Conservation (phyloP, 2,329 filamentous ascomycete species). For the Aspergillus sclerotialis region DNA sequence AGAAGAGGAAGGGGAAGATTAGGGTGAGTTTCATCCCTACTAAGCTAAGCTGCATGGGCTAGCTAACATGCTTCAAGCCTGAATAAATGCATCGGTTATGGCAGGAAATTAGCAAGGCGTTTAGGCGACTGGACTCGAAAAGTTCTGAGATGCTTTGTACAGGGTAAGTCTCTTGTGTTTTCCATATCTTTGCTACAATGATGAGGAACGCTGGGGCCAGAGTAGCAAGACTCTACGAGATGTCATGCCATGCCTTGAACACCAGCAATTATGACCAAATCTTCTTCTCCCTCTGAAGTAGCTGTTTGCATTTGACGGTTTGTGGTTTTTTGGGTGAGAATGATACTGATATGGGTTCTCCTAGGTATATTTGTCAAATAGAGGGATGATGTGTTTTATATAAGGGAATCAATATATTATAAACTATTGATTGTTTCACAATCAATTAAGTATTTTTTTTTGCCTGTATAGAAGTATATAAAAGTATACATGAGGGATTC, state of each 20-base stretch:
- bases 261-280: constrained; percentile 54
- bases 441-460: neutral
- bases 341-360: too few species aligned
- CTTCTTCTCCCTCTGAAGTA: constrained; percentile 58
- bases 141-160: constrained; percentile 8
- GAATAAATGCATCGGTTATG: constrained; percentile 20
- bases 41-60: neutral
- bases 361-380: too few species aligned
- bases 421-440: too few species aligned
- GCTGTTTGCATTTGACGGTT: constrained; percentile 1
- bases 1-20: constrained; percentile 58
- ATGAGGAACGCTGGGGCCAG: constrained; percentile 51
- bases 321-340: too few species aligned
- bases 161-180: constrained; percentile 13
- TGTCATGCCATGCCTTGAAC: constrained; percentile 49
- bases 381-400: too few species aligned
- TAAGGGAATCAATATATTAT: too few species aligned
- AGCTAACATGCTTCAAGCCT: constrained; percentile 18
- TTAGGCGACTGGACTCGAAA: constrained; percentile 12
- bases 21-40: constrained; percentile 28
- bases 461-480: too few species aligned
- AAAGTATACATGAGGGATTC: neutral
- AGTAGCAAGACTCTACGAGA: constrained; percentile 34
- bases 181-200: constrained; percentile 19
- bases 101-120: constrained; percentile 23